phyloP scores from a whole-genome alignment of 148 eudicot genomes.

The Fallopia convolvulus region DNA sequence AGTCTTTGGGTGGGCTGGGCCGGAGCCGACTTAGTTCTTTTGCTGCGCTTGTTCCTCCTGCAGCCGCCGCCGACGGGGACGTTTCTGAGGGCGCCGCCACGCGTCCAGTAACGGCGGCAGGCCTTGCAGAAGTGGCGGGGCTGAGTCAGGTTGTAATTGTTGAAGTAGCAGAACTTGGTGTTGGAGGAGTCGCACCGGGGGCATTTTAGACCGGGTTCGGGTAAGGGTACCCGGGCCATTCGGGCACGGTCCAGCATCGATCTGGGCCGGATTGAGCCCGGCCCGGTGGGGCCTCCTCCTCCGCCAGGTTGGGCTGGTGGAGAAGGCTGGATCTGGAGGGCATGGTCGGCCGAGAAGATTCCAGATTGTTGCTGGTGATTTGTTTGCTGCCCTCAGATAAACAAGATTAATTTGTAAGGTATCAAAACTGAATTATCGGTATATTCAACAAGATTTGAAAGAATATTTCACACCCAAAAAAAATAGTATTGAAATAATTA shows the following conservation, averaged over 20 bases:
- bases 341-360: neutral
- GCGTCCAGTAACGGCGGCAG: slow-evolving; percentile 8
- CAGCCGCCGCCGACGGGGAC: neutral
- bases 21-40: neutral
- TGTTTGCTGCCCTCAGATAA: neutral
- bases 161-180: slow-evolving; percentile 10
- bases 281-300: neutral
- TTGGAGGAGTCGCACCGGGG: neutral
- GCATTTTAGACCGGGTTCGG: slow-evolving; percentile 4
- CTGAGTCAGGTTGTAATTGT: neutral
- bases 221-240: neutral
- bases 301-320: neutral
- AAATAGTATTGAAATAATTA: neutral
- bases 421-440: neutral
- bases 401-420: neutral
- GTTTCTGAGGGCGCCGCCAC: neutral
- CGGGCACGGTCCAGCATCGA: slow-evolving; percentile 6
- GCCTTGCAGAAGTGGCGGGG: slow-evolving; percentile 7
- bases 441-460: neutral
- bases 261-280: neutral
- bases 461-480: neutral
- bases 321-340: neutral
- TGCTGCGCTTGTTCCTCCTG: slow-evolving; percentile 1
- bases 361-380: neutral
- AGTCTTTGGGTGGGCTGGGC: neutral